phyloP scores from a whole-genome alignment of 1,139 yeast genomes.

The Saccharomyces hybrid region DNA sequence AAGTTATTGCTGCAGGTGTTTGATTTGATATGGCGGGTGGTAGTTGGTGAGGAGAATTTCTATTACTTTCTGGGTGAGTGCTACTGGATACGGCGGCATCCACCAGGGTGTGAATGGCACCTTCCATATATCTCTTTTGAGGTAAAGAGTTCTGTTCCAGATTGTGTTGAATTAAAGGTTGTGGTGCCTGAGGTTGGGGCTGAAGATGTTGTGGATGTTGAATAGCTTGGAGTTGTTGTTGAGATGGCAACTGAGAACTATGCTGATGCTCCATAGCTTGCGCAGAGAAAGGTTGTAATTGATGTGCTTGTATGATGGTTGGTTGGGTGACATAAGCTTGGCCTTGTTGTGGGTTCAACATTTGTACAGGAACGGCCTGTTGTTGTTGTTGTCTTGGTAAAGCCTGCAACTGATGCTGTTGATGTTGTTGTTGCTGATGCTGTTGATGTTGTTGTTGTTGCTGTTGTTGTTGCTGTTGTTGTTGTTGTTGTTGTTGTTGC shows the following conservation, averaged over 20 bases:
- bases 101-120: constrained; percentile 28
- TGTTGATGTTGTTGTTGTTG: constrained; percentile 9
- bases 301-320: constrained; percentile 7
- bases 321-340: constrained; percentile 6
- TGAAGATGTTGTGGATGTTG: constrained; percentile 2
- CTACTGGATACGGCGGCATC: constrained; percentile 25
- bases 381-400: constrained; percentile 9
- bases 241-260: constrained; percentile 12
- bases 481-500: constrained; percentile 10
- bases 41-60: neutral
- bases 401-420: constrained; percentile 10
- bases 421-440: constrained; percentile 13
- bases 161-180: constrained; percentile 6
- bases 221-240: constrained; percentile 7
- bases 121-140: constrained; percentile 27
- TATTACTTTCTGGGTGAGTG: neutral
- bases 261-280: constrained; percentile 10
- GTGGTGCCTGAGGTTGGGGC: constrained; percentile 5
- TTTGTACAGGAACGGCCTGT: constrained; percentile 12
- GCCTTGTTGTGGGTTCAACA: constrained; percentile 7
- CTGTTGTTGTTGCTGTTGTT: constrained; percentile 6
- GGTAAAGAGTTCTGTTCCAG: constrained; percentile 4
- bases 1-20: neutral
- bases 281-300: constrained; percentile 1
- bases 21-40: neutral